A percentile compares a stretch with the other conserved stretches of the same genome.
phyloP scores from a whole-genome alignment of 1,284 basidiomycete genomes.

The Stygiomarasmius scandens region DNA sequence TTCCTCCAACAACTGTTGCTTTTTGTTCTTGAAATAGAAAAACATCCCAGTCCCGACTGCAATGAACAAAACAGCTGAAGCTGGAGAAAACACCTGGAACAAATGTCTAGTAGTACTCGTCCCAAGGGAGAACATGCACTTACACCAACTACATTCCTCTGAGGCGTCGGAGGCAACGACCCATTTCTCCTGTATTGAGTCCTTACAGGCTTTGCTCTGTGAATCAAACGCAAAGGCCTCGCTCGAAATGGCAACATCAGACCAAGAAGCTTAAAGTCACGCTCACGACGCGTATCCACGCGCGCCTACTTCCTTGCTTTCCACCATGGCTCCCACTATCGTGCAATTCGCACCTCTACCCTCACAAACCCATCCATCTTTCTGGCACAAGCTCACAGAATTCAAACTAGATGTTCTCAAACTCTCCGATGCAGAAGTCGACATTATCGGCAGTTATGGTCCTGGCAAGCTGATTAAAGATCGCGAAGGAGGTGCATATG shows the following conservation, averaged over 20 bases:
- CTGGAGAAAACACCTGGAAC: slow-evolving; percentile 83
- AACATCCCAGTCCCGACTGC: slow-evolving; percentile 82
- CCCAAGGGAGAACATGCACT: slow-evolving; percentile 14
- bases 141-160: slow-evolving; percentile 42
- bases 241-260: not conserved
- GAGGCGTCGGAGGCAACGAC: slow-evolving; percentile 10
- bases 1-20: slow-evolving; percentile 75
- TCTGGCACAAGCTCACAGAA: slow-evolving; percentile 90
- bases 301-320: not conserved
- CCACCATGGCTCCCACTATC: slow-evolving; percentile 41
- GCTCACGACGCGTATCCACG: too few species aligned
- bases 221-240: not conserved
- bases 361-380: slow-evolving; percentile 86
- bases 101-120: not conserved
- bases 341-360: slow-evolving; percentile 89
- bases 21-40: slow-evolving; percentile 90
- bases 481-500: slow-evolving; percentile 65
- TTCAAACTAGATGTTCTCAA: slow-evolving; percentile 92
- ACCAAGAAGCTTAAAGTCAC: not conserved
- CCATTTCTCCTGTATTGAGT: not conserved
- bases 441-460: slow-evolving; percentile 71
- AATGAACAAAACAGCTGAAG: slow-evolving; percentile 82
- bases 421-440: slow-evolving; percentile 75
- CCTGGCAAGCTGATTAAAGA: slow-evolving; percentile 76
- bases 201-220: not conserved